Evolutionary conservation across 1,139 yeast species (phyloP).

Genomic region (Geotrichum australiense): DNA sequence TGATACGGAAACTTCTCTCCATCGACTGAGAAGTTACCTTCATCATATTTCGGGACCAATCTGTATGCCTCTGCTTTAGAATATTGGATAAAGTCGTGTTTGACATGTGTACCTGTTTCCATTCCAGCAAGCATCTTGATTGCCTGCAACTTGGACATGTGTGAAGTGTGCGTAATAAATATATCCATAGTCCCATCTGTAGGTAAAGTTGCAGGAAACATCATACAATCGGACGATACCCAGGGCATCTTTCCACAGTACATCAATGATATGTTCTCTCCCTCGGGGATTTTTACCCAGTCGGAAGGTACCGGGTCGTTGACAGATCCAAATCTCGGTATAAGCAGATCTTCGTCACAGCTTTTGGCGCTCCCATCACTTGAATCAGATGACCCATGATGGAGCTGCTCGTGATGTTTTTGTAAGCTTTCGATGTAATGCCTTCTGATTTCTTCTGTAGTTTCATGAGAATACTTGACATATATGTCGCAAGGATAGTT

Average conservation of each 20-base stretch:
- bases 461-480: conserved; percentile 56
- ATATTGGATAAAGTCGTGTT: conserved; percentile 58
- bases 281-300: conserved; percentile 55
- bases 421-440: conserved; percentile 38
- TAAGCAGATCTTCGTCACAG: not conserved
- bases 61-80: conserved; percentile 76
- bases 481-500: conserved; percentile 77
- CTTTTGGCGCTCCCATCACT: not conserved
- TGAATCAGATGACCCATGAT: not conserved
- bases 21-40: conserved; percentile 71
- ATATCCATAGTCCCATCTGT: conserved; percentile 83
- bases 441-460: conserved; percentile 45
- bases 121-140: conserved; percentile 52
- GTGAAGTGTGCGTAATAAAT: conserved; percentile 23
- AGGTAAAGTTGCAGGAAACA: conserved; percentile 91
- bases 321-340: conserved; percentile 31
- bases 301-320: conserved; percentile 51
- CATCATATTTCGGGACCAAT: conserved; percentile 51
- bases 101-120: conserved; percentile 72
- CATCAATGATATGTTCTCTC: conserved; percentile 54
- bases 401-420: not conserved
- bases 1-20: conserved; percentile 80
- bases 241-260: conserved; percentile 94
- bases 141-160: conserved; percentile 6
- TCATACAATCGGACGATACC: conserved; percentile 70